Base-by-base conservation (phyloP, 148 eudicot species). In the Rhododendron vialii region DNA sequence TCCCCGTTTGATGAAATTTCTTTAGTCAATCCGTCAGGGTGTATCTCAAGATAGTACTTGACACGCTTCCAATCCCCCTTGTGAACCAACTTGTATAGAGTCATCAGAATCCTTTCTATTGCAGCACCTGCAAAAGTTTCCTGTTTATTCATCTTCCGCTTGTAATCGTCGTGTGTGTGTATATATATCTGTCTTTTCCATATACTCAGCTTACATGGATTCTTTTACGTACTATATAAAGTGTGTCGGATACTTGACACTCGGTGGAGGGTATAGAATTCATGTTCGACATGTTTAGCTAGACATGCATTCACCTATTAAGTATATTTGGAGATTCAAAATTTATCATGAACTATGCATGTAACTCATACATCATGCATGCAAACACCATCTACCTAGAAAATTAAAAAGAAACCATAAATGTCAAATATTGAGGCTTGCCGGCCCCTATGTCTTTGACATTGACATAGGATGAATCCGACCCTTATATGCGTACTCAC, bases 21-120 rank as follows among this genome's bases (percentile, higher is more conserved):
- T 3, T 36, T 1, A 41, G 38, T 63, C 55, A 83, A n/a, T 0
- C 22, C 35, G 0, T 63, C 36, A n/a, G 84, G 84, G 36, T 83
- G 55, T 43, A 41, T 9, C 57, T 83, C 76, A 15, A 83, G 76
- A 15, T 63, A 63, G 57, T 41, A 15, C 55, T 83, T 83, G 36
- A 65, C 36, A n/a, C 5, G 7, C 12, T 14, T 15, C 84, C 76
- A 83, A 45, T 83, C 84, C 18, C 84, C 84, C 76, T 65, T 65
- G n/a, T 83, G 55, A 30, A 83, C 75, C 22, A 41, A 24, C 38
- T 43, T 83, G 77, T 41, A 38, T 15, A 83, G 36, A 41, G 33
- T n/a, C 84, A 82, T 61, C 33, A 82, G 33, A 38, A 53, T 18
- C 71, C 48, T 65, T n/a, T 63, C 77, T 0, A 33, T 10, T 13